Evolutionary conservation across 2,329 filamentous ascomycete species (phyloP).

Genomic region (Pseudocercospora musae): DNA sequence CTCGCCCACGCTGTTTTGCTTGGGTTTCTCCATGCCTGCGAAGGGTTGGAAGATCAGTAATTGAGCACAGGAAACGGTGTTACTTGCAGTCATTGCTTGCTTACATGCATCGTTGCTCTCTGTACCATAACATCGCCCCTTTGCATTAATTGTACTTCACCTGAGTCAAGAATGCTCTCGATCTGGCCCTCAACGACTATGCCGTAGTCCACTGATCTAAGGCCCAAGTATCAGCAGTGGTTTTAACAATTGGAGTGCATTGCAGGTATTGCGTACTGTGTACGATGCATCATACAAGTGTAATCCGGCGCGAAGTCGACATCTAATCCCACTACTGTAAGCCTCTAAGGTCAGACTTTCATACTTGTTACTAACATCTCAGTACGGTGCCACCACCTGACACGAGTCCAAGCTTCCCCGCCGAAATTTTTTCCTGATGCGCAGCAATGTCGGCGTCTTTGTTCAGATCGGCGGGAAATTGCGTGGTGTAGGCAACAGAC

Average conservation of each 20-base stretch:
- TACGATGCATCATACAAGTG: conserved; percentile 38
- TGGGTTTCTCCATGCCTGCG: conserved; percentile 35
- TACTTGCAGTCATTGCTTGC: conserved; percentile 39
- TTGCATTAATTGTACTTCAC: conserved; percentile 34
- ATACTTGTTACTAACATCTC: conserved; percentile 24
- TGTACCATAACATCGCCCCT: conserved; percentile 40
- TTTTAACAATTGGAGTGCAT: background rate
- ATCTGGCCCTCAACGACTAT: conserved; percentile 38
- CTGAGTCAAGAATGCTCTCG: conserved; percentile 35
- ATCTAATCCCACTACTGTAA: background rate
- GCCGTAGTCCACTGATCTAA: conserved; percentile 34
- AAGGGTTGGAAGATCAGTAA: background rate
- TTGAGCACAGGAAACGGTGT: conserved; percentile 31
- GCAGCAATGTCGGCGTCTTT: conserved; percentile 46
- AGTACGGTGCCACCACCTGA: conserved; percentile 50
- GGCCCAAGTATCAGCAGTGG: background rate
- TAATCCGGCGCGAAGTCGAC: conserved; percentile 27
- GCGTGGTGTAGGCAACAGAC: conserved; percentile 51
- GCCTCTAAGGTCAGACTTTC: too few species aligned
- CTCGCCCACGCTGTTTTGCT: conserved; percentile 33
- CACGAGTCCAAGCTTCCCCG: conserved; percentile 48
- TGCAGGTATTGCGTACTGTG: conserved; percentile 20
- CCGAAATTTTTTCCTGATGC: conserved; percentile 44
- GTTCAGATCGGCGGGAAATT: conserved; percentile 49
- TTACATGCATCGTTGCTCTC: conserved; percentile 39